A percentile compares a stretch with the other conserved stretches of the same genome.
These are phyloP conservation scores for Phytophthora lateralis DNA, from an alignment of 352 stramenopile species.

Conservation along the genomic window DNA sequence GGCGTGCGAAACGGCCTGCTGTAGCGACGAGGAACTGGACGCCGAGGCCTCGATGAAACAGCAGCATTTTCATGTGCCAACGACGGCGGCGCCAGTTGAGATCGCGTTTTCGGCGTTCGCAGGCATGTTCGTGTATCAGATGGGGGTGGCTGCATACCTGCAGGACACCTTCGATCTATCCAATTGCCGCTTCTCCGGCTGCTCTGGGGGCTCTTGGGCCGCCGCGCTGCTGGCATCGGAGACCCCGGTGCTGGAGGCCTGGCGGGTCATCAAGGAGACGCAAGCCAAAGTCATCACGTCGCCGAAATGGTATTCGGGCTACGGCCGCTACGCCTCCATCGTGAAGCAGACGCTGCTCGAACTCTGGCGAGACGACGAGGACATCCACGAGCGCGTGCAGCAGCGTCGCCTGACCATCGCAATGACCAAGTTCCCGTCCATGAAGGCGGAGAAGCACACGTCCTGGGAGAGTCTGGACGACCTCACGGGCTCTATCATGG, in stretches of 20 bases:
- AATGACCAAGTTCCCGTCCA: constrained; percentile 67
- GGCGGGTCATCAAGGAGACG: constrained; percentile 58
- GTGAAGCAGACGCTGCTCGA: constrained; percentile 56
- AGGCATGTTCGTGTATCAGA: constrained; percentile 76
- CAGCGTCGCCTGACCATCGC: constrained; percentile 54
- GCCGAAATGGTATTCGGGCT: constrained; percentile 68
- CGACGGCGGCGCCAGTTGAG: constrained; percentile 40
- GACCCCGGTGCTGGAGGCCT: constrained; percentile 52
- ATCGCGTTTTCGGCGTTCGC: constrained; percentile 73
- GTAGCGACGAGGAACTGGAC: constrained; percentile 44
- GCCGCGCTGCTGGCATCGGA: constrained; percentile 51
- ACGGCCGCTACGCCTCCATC: constrained; percentile 62
- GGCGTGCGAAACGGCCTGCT: constrained; percentile 25
- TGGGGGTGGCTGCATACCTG: constrained; percentile 71
- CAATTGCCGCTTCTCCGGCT: constrained; percentile 42
- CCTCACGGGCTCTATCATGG: constrained; percentile 68
- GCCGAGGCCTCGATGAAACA: constrained; percentile 16
- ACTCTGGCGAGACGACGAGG: constrained; percentile 58
- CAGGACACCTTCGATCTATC: constrained; percentile 60
- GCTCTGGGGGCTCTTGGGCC: constrained; percentile 38
- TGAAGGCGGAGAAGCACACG: constrained; percentile 58
- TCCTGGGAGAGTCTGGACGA: constrained; percentile 63
- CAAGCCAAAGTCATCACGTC: constrained; percentile 48
- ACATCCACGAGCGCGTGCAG: constrained; percentile 53
- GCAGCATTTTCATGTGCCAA: background rate